Evolutionary conservation across 805 yeast species (phyloP).

Genomic region (Yamadazyma akitaensis): DNA sequence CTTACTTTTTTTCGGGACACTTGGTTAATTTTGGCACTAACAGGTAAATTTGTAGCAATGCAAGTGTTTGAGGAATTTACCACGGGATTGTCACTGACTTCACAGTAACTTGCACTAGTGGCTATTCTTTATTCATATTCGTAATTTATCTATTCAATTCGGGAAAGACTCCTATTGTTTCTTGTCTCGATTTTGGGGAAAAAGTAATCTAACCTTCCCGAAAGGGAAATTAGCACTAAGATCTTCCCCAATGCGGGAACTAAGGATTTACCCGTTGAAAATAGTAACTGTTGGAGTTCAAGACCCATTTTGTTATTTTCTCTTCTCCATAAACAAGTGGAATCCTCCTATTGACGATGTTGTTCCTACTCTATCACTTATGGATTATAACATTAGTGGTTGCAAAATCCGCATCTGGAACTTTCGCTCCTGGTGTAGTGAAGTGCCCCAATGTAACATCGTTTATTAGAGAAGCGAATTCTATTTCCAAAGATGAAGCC

Average conservation of each 20-base stretch:
- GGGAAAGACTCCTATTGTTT: background rate
- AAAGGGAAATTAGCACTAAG: background rate
- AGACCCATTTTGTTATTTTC: background rate
- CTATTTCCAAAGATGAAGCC: conserved; percentile 22
- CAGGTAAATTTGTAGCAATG: too few relatives aligned
- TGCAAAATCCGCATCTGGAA: conserved; percentile 21
- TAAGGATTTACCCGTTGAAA: too few relatives aligned
- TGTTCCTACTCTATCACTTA: background rate
- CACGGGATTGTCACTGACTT: too few relatives aligned
- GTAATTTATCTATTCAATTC: too few relatives aligned
- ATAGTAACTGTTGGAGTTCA: background rate
- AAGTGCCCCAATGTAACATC: conserved; percentile 23
- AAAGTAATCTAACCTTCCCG: background rate
- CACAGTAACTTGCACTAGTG: too few relatives aligned
- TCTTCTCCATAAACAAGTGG: background rate
- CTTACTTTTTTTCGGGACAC: too few relatives aligned
- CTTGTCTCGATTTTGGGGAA: background rate
- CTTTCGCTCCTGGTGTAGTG: conserved; percentile 30
- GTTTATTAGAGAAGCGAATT: conserved; percentile 24
- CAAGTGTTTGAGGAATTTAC: too few relatives aligned
- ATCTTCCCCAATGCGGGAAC: background rate
- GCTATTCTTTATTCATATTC: too few relatives aligned
- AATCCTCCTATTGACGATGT: background rate
- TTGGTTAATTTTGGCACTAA: too few relatives aligned
- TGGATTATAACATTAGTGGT: background rate